Conservation (phyloP, 768 basidiomycete genomes). For the Termitomyces eurrhizus region DNA sequence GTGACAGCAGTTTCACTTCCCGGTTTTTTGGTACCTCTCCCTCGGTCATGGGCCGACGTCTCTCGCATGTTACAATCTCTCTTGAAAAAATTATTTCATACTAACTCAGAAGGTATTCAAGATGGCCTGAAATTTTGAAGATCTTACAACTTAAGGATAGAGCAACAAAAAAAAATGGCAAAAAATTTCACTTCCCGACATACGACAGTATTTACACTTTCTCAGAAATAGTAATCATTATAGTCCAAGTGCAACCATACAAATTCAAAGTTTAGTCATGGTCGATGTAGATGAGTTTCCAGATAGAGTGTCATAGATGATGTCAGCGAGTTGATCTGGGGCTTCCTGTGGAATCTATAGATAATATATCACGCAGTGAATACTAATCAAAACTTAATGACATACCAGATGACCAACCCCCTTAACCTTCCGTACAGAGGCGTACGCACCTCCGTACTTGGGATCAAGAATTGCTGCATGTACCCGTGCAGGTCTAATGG, state of each 20-base stretch:
- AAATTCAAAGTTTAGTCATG: conserved; percentile 11
- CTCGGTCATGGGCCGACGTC: too few species aligned
- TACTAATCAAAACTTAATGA: not conserved
- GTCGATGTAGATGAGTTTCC: not conserved
- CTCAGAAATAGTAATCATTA: not conserved
- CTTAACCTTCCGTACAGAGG: conserved; percentile 21
- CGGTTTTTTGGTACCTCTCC: too few species aligned
- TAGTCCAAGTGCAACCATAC: not conserved
- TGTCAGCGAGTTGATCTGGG: conserved; percentile 19
- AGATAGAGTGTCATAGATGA: conserved; percentile 14
- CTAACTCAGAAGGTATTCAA: too few species aligned
- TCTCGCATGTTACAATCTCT: too few species aligned
- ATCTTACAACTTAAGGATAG: too few species aligned
- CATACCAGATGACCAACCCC: conserved; percentile 27
- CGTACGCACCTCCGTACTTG: conserved; percentile 23
- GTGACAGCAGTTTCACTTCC: too few species aligned
- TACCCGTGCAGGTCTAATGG: conserved; percentile 25
- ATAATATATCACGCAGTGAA: not conserved
- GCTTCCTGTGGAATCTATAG: conserved; percentile 21
- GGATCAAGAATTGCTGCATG: conserved; percentile 28
- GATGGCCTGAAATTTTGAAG: too few species aligned
- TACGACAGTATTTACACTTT: not conserved
- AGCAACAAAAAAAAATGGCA: too few species aligned
- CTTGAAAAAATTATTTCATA: too few species aligned
- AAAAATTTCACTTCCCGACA: too few species aligned